A percentile compares a stretch with the other conserved stretches of the same genome.
Conservation (phyloP, 75 land plant species). For the Pinus taeda region DNA sequence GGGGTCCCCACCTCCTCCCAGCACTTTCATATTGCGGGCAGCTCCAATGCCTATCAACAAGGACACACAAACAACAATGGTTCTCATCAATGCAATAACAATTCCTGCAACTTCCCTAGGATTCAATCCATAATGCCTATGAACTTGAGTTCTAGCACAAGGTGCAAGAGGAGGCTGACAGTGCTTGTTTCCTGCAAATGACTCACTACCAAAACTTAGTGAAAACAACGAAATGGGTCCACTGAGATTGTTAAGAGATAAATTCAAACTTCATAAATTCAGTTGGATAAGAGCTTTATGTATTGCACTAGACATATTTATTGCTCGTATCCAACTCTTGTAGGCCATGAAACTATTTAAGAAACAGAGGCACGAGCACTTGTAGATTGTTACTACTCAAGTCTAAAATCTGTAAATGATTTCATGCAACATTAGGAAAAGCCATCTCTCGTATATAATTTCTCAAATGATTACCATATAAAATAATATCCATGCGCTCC, state of each 20-base stretch:
- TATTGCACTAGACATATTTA: slow-evolving; percentile 22
- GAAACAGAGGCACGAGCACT: no score
- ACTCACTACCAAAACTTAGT: background rate
- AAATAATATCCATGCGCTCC: no score
- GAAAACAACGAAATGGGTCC: slow-evolving; percentile 23
- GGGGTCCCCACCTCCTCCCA: background rate
- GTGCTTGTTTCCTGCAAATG: slow-evolving; percentile 4
- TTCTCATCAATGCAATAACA: slow-evolving; percentile 5
- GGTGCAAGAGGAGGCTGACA: slow-evolving; percentile 10
- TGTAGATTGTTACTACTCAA: no score
- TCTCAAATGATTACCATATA: no score
- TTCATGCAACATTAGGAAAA: no score
- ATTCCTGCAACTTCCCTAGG: slow-evolving; percentile 12
- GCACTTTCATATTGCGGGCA: background rate
- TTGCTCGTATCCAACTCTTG: slow-evolving; percentile 11
- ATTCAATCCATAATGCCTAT: background rate
- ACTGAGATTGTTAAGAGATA: slow-evolving; percentile 29
- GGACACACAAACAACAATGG: slow-evolving; percentile 6
- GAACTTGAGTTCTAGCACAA: background rate
- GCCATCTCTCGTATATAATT: no score
- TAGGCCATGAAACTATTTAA: no score
- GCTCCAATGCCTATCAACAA: background rate
- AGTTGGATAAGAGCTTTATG: slow-evolving; percentile 20
- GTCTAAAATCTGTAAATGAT: no score
- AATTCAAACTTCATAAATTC: slow-evolving; percentile 23